Conservation (phyloP, 139 green algal genomes). For the Chlorella sp. region DNA sequence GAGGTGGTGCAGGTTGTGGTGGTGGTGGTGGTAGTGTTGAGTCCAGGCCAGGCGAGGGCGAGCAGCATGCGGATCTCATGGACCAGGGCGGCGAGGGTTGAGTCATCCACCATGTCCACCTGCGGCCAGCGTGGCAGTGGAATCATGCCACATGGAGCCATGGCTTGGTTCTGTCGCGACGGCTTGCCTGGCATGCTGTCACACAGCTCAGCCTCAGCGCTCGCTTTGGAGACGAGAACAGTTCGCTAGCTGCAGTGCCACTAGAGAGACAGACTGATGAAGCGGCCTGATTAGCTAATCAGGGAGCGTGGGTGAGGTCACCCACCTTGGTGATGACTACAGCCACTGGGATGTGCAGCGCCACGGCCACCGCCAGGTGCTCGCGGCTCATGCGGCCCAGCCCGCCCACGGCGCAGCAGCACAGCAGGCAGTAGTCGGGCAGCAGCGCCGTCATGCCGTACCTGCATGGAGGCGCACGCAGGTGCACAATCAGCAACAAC, state of each 20-base stretch:
- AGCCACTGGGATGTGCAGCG: conserved; percentile 64
- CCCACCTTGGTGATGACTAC: conserved; percentile 70
- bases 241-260: background rate
- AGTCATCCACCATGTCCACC: conserved; percentile 26
- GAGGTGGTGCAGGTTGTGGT: background rate
- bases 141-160: too few relatives aligned
- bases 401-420: conserved; percentile 22
- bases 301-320: background rate
- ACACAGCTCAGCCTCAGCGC: background rate
- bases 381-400: conserved; percentile 42
- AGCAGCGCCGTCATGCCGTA: conserved; percentile 56
- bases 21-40: background rate
- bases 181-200: background rate
- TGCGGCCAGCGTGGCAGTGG: too few relatives aligned
- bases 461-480: background rate
- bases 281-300: background rate
- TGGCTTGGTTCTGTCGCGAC: too few relatives aligned
- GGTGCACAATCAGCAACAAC: background rate
- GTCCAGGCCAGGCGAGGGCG: conserved; percentile 4
- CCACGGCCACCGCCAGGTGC: conserved; percentile 71
- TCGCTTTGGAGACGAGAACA: background rate
- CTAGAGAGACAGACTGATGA: background rate
- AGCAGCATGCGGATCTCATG: conserved; percentile 20
- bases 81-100: conserved; percentile 1
- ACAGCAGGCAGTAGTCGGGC: conserved; percentile 74